Base-by-base conservation (phyloP, 352 stramenopile genomes). In the Globisporangium barbulae region DNA sequence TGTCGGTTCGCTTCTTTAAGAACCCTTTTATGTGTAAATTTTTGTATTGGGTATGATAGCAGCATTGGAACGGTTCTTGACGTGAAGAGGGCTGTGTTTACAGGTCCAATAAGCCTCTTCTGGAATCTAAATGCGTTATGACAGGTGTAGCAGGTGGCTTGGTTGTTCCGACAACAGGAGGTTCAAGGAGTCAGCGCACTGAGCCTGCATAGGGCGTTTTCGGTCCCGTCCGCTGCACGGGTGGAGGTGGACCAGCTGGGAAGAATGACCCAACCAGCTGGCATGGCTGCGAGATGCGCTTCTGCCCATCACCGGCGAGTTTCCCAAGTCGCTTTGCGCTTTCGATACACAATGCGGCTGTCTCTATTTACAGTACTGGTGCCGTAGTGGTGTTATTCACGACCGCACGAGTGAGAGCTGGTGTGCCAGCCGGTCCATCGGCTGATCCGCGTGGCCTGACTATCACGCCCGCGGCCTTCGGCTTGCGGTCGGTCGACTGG, bases 191-290 rank as follows among this genome's bases (percentile, higher is more conserved):
- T 67, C 61, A 61, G 61, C 53, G 13, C 61, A 10, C 25, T 12
- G 22, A n/a, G 15, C 22, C 41, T 44, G 52, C 41, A 58, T 58
- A 58, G 52, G 31, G 52, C 19, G 31, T 5, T 42, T 22, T 5
- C 25, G 7, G 9, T 8, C 39, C 61, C 30, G 58, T 64, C 45
- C 48, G 58, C 25, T 47, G 35, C 31, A 30, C 52, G 50, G 55
- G 37, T 53, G 54, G 37, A 58, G 57, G 63, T 59, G 56, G 56
- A 61, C 63, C 63, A 69, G 63, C 63, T 64, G 63, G 53, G 54
- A 59, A 59, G 63, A 63, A 68, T 63, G 22, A 64, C 50, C 63
- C 63, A 65, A 69, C 31, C 63, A 69, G 63, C 30, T 69, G 63
- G n/a, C 31, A 39, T 35, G 13, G 12, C 15, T 5, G 48, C 55